phyloP scores from a whole-genome alignment of 371 early-diverging fungal genomes.

The Apophysomyces variabilis region DNA sequence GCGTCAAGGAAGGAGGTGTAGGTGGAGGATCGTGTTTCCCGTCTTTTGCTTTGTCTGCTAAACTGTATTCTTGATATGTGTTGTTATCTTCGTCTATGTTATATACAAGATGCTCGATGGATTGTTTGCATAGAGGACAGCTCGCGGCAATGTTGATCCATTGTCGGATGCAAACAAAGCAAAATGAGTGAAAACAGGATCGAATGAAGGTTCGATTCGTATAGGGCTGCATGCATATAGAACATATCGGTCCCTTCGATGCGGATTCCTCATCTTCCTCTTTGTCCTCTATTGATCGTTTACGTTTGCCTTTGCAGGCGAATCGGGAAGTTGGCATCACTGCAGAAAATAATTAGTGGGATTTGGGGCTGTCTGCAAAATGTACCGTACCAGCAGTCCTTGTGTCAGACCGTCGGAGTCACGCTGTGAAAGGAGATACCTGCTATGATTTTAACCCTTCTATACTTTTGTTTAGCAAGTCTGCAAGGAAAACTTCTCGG shows the following conservation, averaged over 20 bases:
- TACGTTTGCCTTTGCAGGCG: slow-evolving; percentile 13
- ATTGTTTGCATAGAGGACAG: slow-evolving; percentile 67
- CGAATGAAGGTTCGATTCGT: slow-evolving; percentile 54
- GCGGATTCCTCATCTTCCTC: slow-evolving; percentile 1
- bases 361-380: too few species aligned
- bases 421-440: too few species aligned
- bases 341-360: too few species aligned
- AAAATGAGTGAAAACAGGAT: slow-evolving; percentile 69
- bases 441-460: too few species aligned
- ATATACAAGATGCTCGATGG: slow-evolving; percentile 36
- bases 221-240: slow-evolving; percentile 61
- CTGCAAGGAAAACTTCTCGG: too few species aligned
- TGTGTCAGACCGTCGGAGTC: too few species aligned
- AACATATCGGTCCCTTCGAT: slow-evolving; percentile 37
- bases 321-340: slow-evolving; percentile 2
- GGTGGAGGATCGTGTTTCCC: slow-evolving; percentile 39
- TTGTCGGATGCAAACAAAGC: slow-evolving; percentile 61
- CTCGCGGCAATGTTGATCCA: slow-evolving; percentile 59
- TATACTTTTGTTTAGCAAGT: too few species aligned
- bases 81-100: slow-evolving; percentile 42
- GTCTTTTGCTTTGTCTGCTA: slow-evolving; percentile 29
- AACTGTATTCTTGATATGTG: slow-evolving; percentile 43
- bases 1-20: slow-evolving; percentile 8
- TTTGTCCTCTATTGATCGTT: slow-evolving; percentile 15
- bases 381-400: too few species aligned